Conservation (phyloP, 352 stramenopile genomes). For the Globisporangium recalcitrans region DNA sequence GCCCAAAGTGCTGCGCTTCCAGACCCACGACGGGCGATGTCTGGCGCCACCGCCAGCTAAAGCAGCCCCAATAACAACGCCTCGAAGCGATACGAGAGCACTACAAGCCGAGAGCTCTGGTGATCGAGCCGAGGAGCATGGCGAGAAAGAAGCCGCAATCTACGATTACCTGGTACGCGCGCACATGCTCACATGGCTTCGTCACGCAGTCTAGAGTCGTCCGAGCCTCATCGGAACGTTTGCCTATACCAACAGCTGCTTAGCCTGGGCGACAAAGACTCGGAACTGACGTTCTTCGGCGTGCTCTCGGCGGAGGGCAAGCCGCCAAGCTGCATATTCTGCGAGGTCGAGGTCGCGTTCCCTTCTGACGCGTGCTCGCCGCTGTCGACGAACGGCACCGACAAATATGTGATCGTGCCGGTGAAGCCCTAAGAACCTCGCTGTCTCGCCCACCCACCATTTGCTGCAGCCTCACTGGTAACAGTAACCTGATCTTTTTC, state of each 20-base stretch:
- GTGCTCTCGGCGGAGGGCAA: slow-evolving; percentile 53
- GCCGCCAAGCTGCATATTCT: slow-evolving; percentile 50
- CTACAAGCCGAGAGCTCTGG: neutral
- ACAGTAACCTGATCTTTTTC: neutral
- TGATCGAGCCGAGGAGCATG: neutral
- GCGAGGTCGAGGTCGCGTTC: slow-evolving; percentile 41
- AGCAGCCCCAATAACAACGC: neutral
- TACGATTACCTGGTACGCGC: slow-evolving; percentile 51
- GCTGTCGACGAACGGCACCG: slow-evolving; percentile 32
- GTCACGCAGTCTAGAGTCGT: neutral
- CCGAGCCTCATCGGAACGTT: neutral
- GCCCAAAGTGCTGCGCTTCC: slow-evolving; percentile 55
- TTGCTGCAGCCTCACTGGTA: too few species aligned
- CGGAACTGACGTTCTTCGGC: slow-evolving; percentile 44
- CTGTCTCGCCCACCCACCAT: too few species aligned
- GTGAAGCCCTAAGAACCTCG: too few species aligned
- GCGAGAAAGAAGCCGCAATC: neutral
- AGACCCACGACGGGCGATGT: slow-evolving; percentile 48
- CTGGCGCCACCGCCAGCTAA: slow-evolving; percentile 11
- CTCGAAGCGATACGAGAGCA: neutral
- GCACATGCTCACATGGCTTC: neutral
- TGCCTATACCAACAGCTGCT: slow-evolving; percentile 19
- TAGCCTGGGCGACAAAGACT: slow-evolving; percentile 35
- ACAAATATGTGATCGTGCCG: slow-evolving; percentile 56
- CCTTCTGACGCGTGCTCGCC: slow-evolving; percentile 53